Conservation (phyloP, 345 rosid genomes). For the Passiflora organensis region DNA sequence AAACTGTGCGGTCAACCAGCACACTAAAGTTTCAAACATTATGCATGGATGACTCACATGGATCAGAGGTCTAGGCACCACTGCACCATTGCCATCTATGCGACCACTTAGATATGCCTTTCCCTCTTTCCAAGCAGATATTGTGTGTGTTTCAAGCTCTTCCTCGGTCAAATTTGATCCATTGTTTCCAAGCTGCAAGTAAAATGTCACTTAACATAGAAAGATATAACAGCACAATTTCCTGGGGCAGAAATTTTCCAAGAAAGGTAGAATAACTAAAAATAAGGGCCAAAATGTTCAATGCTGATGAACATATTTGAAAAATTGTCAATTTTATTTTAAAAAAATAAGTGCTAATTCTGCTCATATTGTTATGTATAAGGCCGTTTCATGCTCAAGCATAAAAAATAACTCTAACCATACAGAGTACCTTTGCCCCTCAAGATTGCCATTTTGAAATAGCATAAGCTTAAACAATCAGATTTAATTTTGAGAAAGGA, state of each 20-base stretch:
- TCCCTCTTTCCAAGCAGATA: slow-evolving; percentile 35
- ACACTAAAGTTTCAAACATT: background rate
- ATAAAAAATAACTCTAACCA: background rate
- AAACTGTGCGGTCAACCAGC: background rate
- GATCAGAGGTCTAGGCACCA: slow-evolving; percentile 17
- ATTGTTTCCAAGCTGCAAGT: slow-evolving; percentile 26
- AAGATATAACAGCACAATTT: background rate
- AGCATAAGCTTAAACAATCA: background rate
- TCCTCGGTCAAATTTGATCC: slow-evolving; percentile 33
- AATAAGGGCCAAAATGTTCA: no score
- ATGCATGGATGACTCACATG: slow-evolving; percentile 15
- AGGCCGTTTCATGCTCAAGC: no score
- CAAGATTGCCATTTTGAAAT: background rate
- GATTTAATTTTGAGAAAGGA: background rate
- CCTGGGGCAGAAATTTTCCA: background rate
- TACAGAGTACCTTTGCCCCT: no score
- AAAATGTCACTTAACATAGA: background rate
- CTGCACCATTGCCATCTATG: slow-evolving; percentile 21
- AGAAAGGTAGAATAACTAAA: background rate
- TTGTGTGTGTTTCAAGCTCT: slow-evolving; percentile 32
- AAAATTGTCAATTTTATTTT: background rate
- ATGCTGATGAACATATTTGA: background rate
- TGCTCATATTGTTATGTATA: no score
- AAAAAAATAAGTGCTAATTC: no score
- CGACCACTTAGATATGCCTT: slow-evolving; percentile 25